Evolutionary conservation across 139 green algal species (phyloP).

Genomic region (Limnomonas spitsbergensis): DNA sequence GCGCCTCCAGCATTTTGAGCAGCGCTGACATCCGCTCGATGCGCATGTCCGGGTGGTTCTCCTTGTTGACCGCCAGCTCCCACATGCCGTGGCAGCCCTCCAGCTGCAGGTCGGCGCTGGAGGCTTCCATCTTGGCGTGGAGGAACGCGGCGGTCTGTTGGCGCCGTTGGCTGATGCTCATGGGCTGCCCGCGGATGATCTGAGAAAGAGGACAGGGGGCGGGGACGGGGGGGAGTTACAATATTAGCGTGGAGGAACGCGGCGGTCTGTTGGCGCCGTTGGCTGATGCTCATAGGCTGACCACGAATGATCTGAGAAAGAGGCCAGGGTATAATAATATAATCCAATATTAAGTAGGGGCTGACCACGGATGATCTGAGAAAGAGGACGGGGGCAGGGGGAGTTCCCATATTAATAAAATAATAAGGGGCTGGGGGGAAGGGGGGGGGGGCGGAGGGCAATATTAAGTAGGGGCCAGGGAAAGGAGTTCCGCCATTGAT

Average conservation of each 20-base stretch:
- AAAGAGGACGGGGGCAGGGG: too few species aligned
- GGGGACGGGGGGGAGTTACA: slow-evolving; percentile 35
- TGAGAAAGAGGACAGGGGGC: too few species aligned
- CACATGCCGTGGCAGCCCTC: slow-evolving; percentile 67
- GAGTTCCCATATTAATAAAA: slow-evolving; percentile 49
- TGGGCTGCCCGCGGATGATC: slow-evolving; percentile 59
- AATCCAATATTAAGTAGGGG: too few species aligned
- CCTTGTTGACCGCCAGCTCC: slow-evolving; percentile 67
- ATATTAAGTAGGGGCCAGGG: too few species aligned
- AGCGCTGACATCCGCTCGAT: slow-evolving; percentile 5
- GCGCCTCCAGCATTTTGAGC: not conserved
- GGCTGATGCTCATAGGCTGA: slow-evolving; percentile 54
- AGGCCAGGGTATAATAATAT: too few species aligned
- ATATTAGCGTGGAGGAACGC: slow-evolving; percentile 47
- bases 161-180: slow-evolving; percentile 45
- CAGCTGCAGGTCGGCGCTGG: slow-evolving; percentile 36
- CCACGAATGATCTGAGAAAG: slow-evolving; percentile 52
- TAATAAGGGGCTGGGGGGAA: too few species aligned
- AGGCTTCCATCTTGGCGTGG: slow-evolving; percentile 48
- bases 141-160: slow-evolving; percentile 33
- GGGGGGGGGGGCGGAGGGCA: too few species aligned
- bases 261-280: slow-evolving; percentile 36
- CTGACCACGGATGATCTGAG: slow-evolving; percentile 54
- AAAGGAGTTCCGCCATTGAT: too few species aligned
- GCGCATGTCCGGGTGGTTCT: slow-evolving; percentile 41